A percentile compares a stretch with the other conserved stretches of the same genome.
phyloP scores from a whole-genome alignment of 768 basidiomycete species.

The Heimioporus sp. region DNA sequence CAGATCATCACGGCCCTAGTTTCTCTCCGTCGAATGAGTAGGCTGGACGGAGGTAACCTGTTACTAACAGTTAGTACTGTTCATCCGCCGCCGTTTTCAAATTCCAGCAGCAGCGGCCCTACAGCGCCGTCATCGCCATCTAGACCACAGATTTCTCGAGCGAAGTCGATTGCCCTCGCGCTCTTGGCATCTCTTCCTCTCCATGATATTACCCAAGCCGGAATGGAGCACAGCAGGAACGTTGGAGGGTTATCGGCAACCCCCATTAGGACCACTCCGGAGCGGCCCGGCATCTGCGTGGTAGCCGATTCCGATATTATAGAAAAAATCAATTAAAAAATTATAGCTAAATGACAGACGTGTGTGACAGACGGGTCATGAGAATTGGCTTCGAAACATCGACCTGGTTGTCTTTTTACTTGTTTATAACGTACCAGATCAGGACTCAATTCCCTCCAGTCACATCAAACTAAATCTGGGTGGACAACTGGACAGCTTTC shows the following conservation, averaged over 20 bases:
- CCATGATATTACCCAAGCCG: not conserved
- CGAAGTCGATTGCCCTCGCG: not conserved
- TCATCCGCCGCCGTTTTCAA: not conserved
- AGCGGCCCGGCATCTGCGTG: not conserved
- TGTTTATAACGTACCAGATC: not conserved
- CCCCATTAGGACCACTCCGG: not conserved
- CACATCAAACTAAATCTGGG: constrained; percentile 4
- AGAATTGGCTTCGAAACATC: not conserved
- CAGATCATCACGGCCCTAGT: not conserved
- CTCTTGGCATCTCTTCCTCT: not conserved
- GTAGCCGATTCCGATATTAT: not conserved
- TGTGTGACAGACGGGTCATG: not conserved
- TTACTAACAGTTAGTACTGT: too few species aligned
- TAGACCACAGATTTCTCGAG: not conserved
- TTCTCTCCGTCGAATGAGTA: not conserved
- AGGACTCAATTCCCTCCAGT: not conserved
- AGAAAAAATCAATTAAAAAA: not conserved
- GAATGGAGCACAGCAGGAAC: not conserved
- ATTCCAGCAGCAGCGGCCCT: not conserved
- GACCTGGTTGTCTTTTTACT: not conserved
- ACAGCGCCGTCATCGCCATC: not conserved
- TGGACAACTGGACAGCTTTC: constrained; percentile 1
- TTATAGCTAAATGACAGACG: not conserved
- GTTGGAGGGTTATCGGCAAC: not conserved
- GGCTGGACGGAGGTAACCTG: not conserved